Evolutionary conservation across 371 early-diverging fungal species (phyloP).

Genomic region (Zychaea mexicana): DNA sequence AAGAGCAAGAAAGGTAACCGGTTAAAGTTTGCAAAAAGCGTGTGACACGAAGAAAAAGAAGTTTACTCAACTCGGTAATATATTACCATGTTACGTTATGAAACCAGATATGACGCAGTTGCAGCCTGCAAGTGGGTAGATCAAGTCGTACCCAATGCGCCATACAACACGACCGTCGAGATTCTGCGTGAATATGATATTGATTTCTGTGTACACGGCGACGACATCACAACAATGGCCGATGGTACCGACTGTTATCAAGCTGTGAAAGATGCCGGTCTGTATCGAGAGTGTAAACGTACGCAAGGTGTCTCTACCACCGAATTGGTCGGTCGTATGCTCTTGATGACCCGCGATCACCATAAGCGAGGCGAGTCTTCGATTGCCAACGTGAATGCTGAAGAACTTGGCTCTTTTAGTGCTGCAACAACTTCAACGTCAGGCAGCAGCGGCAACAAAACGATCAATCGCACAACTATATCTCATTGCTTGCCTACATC

Average conservation of each 20-base stretch:
- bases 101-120: constrained; percentile 84
- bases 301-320: constrained; percentile 94
- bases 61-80: no score
- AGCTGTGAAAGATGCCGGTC: constrained; percentile 92
- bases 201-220: constrained; percentile 95
- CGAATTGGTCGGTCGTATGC: constrained; percentile 95
- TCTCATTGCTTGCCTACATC: constrained; percentile 90
- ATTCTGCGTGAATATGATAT: constrained; percentile 80
- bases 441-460: background rate
- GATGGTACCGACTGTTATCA: constrained; percentile 96
- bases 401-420: constrained; percentile 66
- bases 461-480: constrained; percentile 51
- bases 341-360: constrained; percentile 88
- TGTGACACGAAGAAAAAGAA: no score
- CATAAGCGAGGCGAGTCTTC: constrained; percentile 63
- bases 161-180: constrained; percentile 90
- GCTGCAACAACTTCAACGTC: no score
- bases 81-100: background rate
- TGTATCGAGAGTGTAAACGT: constrained; percentile 92
- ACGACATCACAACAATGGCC: constrained; percentile 92
- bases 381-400: constrained; percentile 60
- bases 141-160: constrained; percentile 90
- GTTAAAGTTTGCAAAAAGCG: no score
- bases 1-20: constrained; percentile 89
- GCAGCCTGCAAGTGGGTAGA: constrained; percentile 97